Conservation (phyloP, 306 rosid genomes). For the Cucurbita maxima region DNA sequence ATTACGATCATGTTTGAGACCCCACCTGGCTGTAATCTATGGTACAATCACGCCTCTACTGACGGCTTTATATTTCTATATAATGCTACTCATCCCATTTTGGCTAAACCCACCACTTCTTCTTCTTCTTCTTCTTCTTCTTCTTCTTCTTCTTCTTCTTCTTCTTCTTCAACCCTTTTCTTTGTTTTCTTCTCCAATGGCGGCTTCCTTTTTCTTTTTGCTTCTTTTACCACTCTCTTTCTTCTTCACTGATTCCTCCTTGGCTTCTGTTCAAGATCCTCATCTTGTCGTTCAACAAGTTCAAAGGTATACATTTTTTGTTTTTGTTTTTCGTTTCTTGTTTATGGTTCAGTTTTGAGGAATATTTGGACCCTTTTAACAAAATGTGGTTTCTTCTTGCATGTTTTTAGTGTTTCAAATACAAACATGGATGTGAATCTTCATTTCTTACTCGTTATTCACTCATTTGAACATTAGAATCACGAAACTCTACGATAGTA, state of each 20-base stretch:
- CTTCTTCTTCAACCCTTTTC: background rate
- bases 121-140: background rate
- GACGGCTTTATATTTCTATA: conserved; percentile 57
- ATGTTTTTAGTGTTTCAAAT: too few relatives aligned
- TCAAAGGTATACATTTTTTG: conserved; percentile 31
- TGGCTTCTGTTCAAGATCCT: conserved; percentile 33
- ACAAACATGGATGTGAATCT: too few relatives aligned
- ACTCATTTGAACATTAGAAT: too few relatives aligned
- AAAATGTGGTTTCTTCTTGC: too few relatives aligned
- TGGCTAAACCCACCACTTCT: background rate
- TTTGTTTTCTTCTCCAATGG: background rate
- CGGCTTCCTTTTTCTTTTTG: conserved; percentile 7
- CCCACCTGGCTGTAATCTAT: background rate
- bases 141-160: conserved; percentile 4
- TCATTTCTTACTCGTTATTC: too few relatives aligned
- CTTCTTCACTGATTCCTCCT: conserved; percentile 22
- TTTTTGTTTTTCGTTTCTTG: background rate
- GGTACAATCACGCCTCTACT: conserved; percentile 78
- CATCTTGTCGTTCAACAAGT: conserved; percentile 56
- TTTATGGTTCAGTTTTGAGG: background rate
- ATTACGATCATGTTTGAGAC: background rate
- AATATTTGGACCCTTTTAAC: too few relatives aligned
- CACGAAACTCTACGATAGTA: too few relatives aligned
- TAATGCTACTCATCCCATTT: background rate
- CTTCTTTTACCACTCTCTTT: conserved; percentile 16